Percentiles rank a stretch among this genome's conserved stretches.
Conservation (phyloP, 1,139 yeast species). For the Pichia sp. region DNA sequence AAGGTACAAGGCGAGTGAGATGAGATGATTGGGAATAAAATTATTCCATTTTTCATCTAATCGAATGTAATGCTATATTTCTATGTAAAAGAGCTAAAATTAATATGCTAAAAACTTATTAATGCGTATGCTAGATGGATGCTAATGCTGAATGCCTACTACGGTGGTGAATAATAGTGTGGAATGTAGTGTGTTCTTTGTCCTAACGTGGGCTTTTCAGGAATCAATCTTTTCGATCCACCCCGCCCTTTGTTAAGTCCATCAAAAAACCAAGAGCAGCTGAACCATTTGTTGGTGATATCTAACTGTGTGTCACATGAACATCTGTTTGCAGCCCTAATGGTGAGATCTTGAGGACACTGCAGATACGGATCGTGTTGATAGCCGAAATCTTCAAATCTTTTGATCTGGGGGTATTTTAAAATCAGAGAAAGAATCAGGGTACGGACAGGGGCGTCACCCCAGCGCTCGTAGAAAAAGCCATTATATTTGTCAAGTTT, state of each 20-base stretch:
- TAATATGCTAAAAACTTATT: no score
- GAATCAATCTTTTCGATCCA: background rate
- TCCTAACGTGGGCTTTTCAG: background rate
- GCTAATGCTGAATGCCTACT: background rate
- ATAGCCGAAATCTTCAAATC: slow-evolving; percentile 56
- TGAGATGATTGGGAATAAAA: no score
- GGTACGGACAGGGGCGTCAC: slow-evolving; percentile 66
- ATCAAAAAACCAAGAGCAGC: slow-evolving; percentile 37
- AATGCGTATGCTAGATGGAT: background rate
- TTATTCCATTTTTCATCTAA: no score
- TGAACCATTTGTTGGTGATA: slow-evolving; percentile 49
- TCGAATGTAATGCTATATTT: no score
- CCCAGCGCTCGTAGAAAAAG: slow-evolving; percentile 67
- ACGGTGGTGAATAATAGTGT: background rate
- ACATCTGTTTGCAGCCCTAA: slow-evolving; percentile 46
- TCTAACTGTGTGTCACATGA: slow-evolving; percentile 50
- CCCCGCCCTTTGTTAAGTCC: slow-evolving; percentile 5
- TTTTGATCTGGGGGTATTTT: slow-evolving; percentile 46
- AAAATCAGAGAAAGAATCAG: slow-evolving; percentile 52
- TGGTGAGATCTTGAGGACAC: slow-evolving; percentile 50
- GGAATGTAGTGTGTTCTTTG: background rate
- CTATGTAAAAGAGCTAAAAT: no score
- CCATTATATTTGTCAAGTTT: slow-evolving; percentile 52
- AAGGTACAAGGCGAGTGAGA: no score
- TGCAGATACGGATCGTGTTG: slow-evolving; percentile 55